Conservation (phyloP, 2,329 filamentous ascomycete genomes). For the Sporothrix pseudoabietina region DNA sequence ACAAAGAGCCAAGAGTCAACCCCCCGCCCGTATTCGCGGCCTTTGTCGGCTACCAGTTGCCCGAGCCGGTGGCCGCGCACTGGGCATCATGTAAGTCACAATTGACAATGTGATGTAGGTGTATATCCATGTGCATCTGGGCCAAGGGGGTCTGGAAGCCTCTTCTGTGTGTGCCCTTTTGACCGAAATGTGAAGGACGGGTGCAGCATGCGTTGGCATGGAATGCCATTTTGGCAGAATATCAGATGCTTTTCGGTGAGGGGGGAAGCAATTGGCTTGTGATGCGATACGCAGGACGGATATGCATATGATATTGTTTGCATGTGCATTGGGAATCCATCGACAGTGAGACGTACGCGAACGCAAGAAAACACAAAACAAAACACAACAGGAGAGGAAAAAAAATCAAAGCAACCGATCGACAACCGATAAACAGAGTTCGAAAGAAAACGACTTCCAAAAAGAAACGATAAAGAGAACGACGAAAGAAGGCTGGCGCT, state of each 20-base stretch:
- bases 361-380: background rate
- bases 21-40: background rate
- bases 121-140: background rate
- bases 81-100: background rate
- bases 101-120: background rate
- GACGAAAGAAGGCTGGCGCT: background rate
- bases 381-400: background rate
- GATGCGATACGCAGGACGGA: constrained; percentile 12
- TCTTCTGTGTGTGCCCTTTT: background rate
- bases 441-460: background rate
- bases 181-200: background rate
- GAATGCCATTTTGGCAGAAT: background rate
- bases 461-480: background rate
- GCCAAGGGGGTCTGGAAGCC: background rate
- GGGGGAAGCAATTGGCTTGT: background rate
- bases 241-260: constrained; percentile 12
- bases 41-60: background rate
- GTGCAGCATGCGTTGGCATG: constrained; percentile 12
- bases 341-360: background rate
- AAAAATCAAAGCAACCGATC: background rate
- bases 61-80: background rate
- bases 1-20: background rate
- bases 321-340: constrained; percentile 8
- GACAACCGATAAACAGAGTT: background rate
- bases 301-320: constrained; percentile 14